Base-by-base conservation (phyloP, 2,329 filamentous ascomycete species). In the Penicillium verrucosum region DNA sequence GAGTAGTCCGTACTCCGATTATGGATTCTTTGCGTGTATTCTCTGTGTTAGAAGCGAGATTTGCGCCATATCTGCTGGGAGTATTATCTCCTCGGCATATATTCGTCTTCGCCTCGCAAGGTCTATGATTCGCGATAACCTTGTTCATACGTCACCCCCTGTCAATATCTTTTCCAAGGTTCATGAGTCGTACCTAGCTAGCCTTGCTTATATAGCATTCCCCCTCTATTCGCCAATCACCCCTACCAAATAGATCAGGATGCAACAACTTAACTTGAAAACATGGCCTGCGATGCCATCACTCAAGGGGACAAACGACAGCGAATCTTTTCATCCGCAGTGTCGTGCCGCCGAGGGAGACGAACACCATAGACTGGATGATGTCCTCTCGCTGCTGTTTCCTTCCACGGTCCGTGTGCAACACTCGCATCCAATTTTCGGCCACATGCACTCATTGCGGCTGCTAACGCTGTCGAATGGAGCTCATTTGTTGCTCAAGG, bases 401-500 rank as follows among this genome's bases (percentile, higher is more conserved):
- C 66, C 72, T 36, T 65, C 66, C 12, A 65, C 68, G 2, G 65
- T 73, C 6, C 58, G 63, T 27, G 60, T 76, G 40, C 66, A 66
- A 51, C 53, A 51, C 21, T 65, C 62, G 11, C 52, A 64, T 58
- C 51, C 58, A 63, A 37, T 68, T 61, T 34, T 52, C 55, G 69
- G 68, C 11, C 72, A 73, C 55, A 54, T 75, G n/a, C 73, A 77
- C 59, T 66, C 69, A 2, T 59, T 75, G 9, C 71, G 67, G 48
- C 59, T 71, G 5, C 55, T 78, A 5, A 65, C 62, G 18, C 65
- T 78, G 18, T 77, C 75, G 3, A 75, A 77, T 45, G 73, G 72
- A 27, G 59, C 63, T 23, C 67, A 66, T 21, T 56, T 78, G 29
- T 62, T 77, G 12, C 41, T 78, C 30, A 78, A 78, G 59, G 60